Conservation (phyloP, 345 rosid genomes). For the Toxicodendron radicans region DNA sequence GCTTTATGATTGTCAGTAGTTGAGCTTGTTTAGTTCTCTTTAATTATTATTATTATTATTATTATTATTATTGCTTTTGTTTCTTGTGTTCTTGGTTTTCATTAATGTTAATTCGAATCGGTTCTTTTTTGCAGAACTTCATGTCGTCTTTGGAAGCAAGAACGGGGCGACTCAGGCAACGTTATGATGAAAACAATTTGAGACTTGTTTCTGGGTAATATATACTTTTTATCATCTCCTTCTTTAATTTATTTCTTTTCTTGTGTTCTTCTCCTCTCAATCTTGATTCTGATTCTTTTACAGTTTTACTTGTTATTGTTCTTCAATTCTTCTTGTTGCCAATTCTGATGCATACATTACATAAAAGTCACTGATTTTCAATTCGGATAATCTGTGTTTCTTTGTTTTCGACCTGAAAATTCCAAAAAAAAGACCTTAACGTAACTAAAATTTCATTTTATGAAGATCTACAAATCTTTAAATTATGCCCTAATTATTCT, state of each 20-base stretch:
- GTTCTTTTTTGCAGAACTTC: constrained; percentile 7
- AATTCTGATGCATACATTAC: neutral
- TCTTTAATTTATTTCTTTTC: neutral
- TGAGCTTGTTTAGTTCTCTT: neutral
- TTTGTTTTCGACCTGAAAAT: too few species aligned
- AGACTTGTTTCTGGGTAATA: constrained; percentile 79
- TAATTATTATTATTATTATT: too few species aligned
- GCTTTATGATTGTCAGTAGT: neutral
- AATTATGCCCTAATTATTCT: neutral
- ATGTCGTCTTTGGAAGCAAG: constrained; percentile 54
- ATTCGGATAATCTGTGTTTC: too few species aligned
- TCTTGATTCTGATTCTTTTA: neutral
- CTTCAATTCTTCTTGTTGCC: neutral
- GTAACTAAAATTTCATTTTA: too few species aligned
- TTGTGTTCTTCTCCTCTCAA: neutral
- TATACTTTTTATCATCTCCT: too few species aligned
- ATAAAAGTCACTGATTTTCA: too few species aligned
- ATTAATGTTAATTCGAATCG: neutral
- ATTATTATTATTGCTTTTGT: neutral
- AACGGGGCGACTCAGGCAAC: constrained; percentile 69
- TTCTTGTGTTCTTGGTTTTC: neutral
- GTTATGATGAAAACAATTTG: constrained; percentile 62
- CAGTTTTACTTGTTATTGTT: neutral
- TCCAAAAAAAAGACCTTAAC: too few species aligned
- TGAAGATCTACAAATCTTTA: too few species aligned